Percentiles rank a stretch among this genome's conserved stretches.
These are phyloP conservation scores for Tremellales sp. DNA, from an alignment of 1,284 basidiomycete genomes.

Conservation along the genomic window DNA sequence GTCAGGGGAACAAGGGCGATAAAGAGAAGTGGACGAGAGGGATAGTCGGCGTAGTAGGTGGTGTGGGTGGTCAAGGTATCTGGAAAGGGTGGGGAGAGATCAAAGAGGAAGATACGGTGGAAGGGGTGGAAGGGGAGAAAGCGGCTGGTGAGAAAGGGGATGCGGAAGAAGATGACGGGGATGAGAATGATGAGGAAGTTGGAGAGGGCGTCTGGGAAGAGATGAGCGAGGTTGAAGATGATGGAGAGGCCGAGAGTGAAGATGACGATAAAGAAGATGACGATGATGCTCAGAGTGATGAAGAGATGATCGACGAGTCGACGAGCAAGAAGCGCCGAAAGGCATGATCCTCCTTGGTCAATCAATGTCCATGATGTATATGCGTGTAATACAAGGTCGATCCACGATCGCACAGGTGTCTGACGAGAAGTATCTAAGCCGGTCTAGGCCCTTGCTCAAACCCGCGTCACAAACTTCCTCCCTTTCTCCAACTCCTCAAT, in stretches of 20 bases:
- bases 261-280: conserved; percentile 18
- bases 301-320: conserved; percentile 11
- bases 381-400: too few species aligned
- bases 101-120: conserved; percentile 52
- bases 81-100: conserved; percentile 44
- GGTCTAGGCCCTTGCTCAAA: too few species aligned
- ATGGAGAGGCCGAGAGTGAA: conserved; percentile 9
- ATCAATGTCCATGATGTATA: neutral
- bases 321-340: neutral
- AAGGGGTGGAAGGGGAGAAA: conserved; percentile 24
- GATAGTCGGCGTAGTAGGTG: conserved; percentile 64
- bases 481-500: conserved; percentile 8
- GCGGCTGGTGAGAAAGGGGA: conserved; percentile 27
- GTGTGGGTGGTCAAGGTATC: conserved; percentile 61
- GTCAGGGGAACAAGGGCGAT: conserved; percentile 57
- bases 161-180: conserved; percentile 31
- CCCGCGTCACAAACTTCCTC: neutral
- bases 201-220: conserved; percentile 52
- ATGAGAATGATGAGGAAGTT: conserved; percentile 30
- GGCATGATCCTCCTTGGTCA: neutral
- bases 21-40: conserved; percentile 56
- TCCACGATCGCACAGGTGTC: too few species aligned
- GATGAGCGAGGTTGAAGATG: conserved; percentile 30
- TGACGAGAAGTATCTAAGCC: too few species aligned
- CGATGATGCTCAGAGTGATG: conserved; percentile 11